Percentiles rank a stretch among this genome's conserved stretches.
Evolutionary conservation across 495 filamentous ascomycete genomes (phyloP).

Genomic region (Rhypophila decipiens): DNA sequence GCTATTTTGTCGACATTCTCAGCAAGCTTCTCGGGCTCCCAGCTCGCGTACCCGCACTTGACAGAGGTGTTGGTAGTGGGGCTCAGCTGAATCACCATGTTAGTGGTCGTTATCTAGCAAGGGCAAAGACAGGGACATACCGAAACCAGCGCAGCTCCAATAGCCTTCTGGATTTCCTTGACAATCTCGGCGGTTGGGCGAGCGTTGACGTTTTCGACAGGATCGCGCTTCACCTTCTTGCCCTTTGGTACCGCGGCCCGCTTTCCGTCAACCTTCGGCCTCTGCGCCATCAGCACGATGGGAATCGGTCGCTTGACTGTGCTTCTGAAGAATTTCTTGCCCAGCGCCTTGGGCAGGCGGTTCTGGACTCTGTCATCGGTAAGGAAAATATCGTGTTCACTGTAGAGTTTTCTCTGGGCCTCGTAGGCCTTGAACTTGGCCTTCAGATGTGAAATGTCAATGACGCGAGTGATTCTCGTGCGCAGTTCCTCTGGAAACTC

Average conservation of each 20-base stretch:
- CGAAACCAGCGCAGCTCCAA: conserved; percentile 59
- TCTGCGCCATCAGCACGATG: conserved; percentile 58
- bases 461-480: conserved; percentile 69
- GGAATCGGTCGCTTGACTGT: conserved; percentile 81
- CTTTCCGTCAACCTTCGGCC: conserved; percentile 63
- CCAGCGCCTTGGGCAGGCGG: conserved; percentile 66
- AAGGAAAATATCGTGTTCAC: conserved; percentile 81
- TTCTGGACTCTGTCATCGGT: conserved; percentile 78
- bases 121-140: neutral
- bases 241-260: conserved; percentile 47
- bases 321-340: conserved; percentile 78
- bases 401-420: conserved; percentile 70
- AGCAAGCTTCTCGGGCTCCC: conserved; percentile 64
- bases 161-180: conserved; percentile 62
- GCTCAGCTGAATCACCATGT: conserved; percentile 12
- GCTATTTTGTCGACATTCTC: conserved; percentile 75
- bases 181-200: conserved; percentile 51
- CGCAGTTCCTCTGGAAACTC: conserved; percentile 68
- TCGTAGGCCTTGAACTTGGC: conserved; percentile 84
- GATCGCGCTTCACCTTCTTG: conserved; percentile 32
- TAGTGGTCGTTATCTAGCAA: neutral
- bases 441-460: conserved; percentile 76
- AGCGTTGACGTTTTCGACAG: conserved; percentile 29
- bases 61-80: conserved; percentile 38
- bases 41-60: conserved; percentile 64